Percentiles rank a stretch among this genome's conserved stretches.
Conservation (phyloP, 345 rosid genomes). For the Eucalyptus viminalis region DNA sequence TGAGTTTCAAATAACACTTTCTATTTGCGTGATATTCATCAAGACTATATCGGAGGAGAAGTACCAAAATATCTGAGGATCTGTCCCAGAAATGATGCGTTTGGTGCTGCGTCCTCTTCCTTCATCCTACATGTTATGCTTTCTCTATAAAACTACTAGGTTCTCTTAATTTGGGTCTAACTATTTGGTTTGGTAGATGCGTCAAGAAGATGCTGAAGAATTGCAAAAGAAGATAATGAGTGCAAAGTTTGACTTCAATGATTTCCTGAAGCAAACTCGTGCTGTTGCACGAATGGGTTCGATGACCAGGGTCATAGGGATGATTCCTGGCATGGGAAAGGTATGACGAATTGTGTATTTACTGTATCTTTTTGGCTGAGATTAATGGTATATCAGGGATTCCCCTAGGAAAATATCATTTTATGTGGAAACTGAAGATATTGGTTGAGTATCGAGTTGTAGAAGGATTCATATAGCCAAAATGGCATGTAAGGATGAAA, state of each 20-base stretch:
- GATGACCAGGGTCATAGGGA: slow-evolving; percentile 83
- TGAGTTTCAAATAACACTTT: slow-evolving; percentile 22
- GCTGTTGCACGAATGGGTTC: slow-evolving; percentile 99
- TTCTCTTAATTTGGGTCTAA: not conserved
- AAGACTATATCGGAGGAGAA: not conserved
- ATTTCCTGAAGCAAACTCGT: slow-evolving; percentile 90
- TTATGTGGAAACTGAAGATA: not conserved
- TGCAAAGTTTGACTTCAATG: slow-evolving; percentile 94
- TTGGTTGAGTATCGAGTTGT: not conserved
- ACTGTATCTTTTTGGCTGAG: not conserved
- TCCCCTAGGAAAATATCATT: not conserved
- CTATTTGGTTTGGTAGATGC: slow-evolving; percentile 43
- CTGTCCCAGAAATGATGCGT: not conserved
- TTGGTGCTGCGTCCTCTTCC: not conserved
- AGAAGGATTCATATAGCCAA: not conserved
- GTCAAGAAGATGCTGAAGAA: slow-evolving; percentile 95
- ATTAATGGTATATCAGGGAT: not conserved
- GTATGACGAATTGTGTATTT: slow-evolving; percentile 4
- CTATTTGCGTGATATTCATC: not conserved
- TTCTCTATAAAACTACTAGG: not conserved
- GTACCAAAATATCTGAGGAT: not conserved
- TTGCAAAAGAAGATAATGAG: slow-evolving; percentile 97
- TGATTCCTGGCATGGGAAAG: slow-evolving; percentile 99
- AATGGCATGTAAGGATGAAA: not conserved
- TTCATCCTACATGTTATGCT: not conserved